phyloP scores from a whole-genome alignment of 2,329 filamentous ascomycete species.

The Fusarium globosum region DNA sequence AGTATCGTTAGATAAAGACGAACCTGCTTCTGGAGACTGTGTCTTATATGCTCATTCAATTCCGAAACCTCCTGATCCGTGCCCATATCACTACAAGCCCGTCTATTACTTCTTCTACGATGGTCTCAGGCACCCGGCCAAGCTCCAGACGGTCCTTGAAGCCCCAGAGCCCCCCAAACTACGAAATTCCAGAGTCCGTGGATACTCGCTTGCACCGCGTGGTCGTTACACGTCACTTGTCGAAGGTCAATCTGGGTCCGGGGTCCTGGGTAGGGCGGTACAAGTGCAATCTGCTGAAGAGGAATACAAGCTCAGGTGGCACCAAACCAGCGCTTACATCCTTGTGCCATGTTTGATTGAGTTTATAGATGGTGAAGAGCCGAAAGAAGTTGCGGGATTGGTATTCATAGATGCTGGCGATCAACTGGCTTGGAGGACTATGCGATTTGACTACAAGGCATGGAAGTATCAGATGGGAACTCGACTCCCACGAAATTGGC shows the following conservation, averaged over 20 bases:
- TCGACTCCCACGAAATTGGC: not conserved
- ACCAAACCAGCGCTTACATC: not conserved
- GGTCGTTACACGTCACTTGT: not conserved
- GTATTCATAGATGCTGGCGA: not conserved
- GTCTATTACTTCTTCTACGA: not conserved
- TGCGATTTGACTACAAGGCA: not conserved
- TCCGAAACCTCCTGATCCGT: not conserved
- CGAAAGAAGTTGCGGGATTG: not conserved
- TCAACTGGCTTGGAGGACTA: not conserved
- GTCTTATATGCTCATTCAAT: no score
- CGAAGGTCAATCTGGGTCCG: not conserved
- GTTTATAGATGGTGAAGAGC: not conserved
- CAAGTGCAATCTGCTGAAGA: not conserved
- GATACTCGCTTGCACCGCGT: not conserved
- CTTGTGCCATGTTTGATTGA: not conserved
- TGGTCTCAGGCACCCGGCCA: not conserved
- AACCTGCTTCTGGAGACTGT: not conserved
- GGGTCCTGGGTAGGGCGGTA: not conserved
- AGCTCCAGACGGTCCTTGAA: not conserved
- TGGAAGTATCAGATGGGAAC: slow-evolving; percentile 2
- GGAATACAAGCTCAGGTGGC: not conserved
- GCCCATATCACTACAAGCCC: not conserved
- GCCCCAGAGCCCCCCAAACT: not conserved
- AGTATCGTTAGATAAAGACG: not conserved
- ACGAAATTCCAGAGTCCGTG: not conserved